Conservation (phyloP, 2,329 filamentous ascomycete species). For the Juglanconis oblonga region DNA sequence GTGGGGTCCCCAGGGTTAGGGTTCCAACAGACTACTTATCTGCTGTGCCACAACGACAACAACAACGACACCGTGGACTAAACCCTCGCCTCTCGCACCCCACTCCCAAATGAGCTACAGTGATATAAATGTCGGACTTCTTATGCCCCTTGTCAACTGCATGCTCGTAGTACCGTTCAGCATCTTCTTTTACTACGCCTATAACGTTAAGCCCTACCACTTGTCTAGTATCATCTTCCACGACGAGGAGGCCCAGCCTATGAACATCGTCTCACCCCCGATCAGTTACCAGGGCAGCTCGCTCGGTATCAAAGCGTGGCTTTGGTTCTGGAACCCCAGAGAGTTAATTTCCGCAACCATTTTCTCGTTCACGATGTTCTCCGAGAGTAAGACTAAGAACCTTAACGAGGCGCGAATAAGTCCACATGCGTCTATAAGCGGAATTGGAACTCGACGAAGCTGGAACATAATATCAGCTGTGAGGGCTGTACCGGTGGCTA, state of each 20-base stretch:
- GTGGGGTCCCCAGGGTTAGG: too few relatives aligned
- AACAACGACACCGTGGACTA: too few relatives aligned
- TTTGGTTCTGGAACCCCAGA: constrained; percentile 15
- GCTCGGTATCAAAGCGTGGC: constrained; percentile 17
- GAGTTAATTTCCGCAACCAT: constrained; percentile 14
- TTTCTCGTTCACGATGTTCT: constrained; percentile 4
- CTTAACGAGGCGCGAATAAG: background rate
- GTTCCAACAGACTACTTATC: too few relatives aligned
- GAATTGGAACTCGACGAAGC: background rate
- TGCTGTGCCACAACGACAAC: too few relatives aligned
- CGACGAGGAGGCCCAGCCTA: constrained; percentile 7
- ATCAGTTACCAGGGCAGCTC: constrained; percentile 22
- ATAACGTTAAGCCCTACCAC: constrained; percentile 21
- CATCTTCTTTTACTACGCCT: constrained; percentile 23
- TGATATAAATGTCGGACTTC: constrained; percentile 25
- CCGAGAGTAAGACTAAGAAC: background rate
- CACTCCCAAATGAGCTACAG: constrained; percentile 22
- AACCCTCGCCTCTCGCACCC: constrained; percentile 15
- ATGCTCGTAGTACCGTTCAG: constrained; percentile 26
- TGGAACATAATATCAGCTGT: background rate
- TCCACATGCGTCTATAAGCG: background rate
- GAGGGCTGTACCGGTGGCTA: background rate
- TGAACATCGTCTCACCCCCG: constrained; percentile 7
- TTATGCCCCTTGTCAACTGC: constrained; percentile 23
- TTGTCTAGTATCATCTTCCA: constrained; percentile 2